These are phyloP conservation scores for Saccharomycopsis javanensis DNA, from an alignment of 805 yeast genomes.

Conservation along the genomic window DNA sequence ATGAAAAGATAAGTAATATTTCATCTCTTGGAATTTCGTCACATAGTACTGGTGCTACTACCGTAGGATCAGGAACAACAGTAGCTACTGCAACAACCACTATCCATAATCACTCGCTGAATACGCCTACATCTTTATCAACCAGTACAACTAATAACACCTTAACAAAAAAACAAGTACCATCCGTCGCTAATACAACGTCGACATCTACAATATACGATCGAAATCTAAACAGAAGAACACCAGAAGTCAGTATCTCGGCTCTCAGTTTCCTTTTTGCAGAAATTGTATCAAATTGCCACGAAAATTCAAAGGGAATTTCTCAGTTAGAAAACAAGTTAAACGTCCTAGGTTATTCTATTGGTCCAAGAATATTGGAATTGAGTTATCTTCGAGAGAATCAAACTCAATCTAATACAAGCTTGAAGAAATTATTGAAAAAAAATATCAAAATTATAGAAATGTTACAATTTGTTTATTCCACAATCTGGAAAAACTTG, in stretches of 20 bases:
- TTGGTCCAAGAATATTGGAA: slow-evolving; percentile 67
- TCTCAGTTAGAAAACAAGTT: slow-evolving; percentile 55
- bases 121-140: neutral
- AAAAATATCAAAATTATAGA: slow-evolving; percentile 61
- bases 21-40: slow-evolving; percentile 19
- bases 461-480: slow-evolving; percentile 60
- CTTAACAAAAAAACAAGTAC: neutral
- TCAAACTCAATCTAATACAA: slow-evolving; percentile 23
- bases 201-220: slow-evolving; percentile 43
- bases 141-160: neutral
- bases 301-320: slow-evolving; percentile 52
- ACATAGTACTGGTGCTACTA: slow-evolving; percentile 1
- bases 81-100: slow-evolving; percentile 5
- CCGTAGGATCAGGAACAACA: slow-evolving; percentile 21
- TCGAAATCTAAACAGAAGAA: slow-evolving; percentile 53
- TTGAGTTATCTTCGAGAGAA: slow-evolving; percentile 62
- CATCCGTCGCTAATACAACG: neutral
- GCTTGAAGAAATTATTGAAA: slow-evolving; percentile 38
- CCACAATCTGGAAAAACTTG: slow-evolving; percentile 60
- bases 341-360: slow-evolving; percentile 65
- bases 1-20: neutral
- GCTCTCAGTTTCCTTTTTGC: slow-evolving; percentile 60
- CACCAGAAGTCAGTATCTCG: slow-evolving; percentile 57
- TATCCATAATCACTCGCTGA: slow-evolving; percentile 5
- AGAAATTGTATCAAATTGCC: slow-evolving; percentile 60